Evolutionary conservation across 257 asterid genomes (phyloP), one percentile per base, ranked within the genome.

Genomic region (Solanum habrochaites): DNA sequence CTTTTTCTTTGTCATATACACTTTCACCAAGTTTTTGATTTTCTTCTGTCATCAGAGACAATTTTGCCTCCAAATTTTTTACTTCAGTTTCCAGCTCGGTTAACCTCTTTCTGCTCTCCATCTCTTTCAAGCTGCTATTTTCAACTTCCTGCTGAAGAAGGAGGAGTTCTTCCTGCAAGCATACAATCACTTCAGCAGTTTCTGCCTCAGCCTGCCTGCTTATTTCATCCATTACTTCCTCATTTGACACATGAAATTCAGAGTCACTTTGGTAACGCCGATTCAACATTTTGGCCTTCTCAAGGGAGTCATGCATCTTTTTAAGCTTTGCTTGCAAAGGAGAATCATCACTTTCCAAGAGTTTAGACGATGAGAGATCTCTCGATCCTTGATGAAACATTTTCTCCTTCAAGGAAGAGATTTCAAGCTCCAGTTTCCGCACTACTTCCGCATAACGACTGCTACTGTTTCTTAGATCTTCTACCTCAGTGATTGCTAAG

Each of bases 101-200:
- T 91, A 96, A 86, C 86, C 72, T 90, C 56, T 92, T 93, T 70
- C 88, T 89, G 83, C 93, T 85, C 87, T 94, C 98, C 88, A 86
- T 89, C 92, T 96, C 98, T 88, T 92, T 96, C 81, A 77, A 82
- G 91, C 90, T 92, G 86, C 97, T 91, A 35, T 91, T 92, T 78
- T 92, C 92, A 75, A 93, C 95, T 91, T 95, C 98, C 85, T 93
- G 95, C 88, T 94, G 99, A 92, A 97, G 98, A 82, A 78, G 87
- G 81, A 92, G 88, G 72, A 97, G 99, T 92, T 97, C 99, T 92
- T 93, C 98, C 91, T 97, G 99, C 93, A 97, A 89, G 91, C 98
- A 96, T 88, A 97, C 95, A 95, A 97, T 96, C 87, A 97, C 99
- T 91, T 96, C 95, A 16, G 98, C 99, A 66, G 99, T 96, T 94